phyloP scores from a whole-genome alignment of 2,329 filamentous ascomycete genomes.

The Albifimbria verrucaria region DNA sequence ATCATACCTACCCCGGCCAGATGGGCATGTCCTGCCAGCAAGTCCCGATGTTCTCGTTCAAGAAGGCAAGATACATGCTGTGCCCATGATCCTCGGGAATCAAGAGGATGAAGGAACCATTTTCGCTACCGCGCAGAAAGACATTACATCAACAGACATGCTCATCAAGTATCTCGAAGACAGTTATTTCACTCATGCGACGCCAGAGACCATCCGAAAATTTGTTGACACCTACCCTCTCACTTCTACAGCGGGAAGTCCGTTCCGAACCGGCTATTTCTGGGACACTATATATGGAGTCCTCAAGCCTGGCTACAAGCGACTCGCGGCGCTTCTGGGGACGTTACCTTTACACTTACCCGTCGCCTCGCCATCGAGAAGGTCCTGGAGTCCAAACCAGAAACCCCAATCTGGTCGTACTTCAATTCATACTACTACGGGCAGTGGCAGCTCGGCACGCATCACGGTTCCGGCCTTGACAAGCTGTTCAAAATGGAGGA shows the following conservation, averaged over 20 bases:
- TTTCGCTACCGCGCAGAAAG: not conserved
- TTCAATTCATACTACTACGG: slow-evolving; percentile 1
- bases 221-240: not conserved
- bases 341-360: slow-evolving; percentile 5
- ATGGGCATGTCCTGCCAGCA: not conserved
- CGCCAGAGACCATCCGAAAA: not conserved
- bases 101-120: not conserved
- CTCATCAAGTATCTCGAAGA: not conserved
- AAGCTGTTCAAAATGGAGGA: not conserved
- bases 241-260: not conserved
- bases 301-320: not conserved
- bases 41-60: not conserved
- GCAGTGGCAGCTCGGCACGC: not conserved
- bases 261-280: not conserved
- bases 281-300: not conserved
- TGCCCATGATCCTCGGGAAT: not conserved
- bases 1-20: not conserved
- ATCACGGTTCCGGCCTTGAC: slow-evolving; percentile 2
- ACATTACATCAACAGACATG: not conserved
- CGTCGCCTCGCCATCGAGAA: slow-evolving; percentile 4
- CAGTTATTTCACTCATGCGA: not conserved
- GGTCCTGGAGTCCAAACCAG: not conserved
- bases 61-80: not conserved
- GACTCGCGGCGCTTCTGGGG: slow-evolving; percentile 2
- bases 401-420: slow-evolving; percentile 6